Evolutionary conservation across 768 basidiomycete genomes (phyloP).

Genomic region (Phylloporus sp.): DNA sequence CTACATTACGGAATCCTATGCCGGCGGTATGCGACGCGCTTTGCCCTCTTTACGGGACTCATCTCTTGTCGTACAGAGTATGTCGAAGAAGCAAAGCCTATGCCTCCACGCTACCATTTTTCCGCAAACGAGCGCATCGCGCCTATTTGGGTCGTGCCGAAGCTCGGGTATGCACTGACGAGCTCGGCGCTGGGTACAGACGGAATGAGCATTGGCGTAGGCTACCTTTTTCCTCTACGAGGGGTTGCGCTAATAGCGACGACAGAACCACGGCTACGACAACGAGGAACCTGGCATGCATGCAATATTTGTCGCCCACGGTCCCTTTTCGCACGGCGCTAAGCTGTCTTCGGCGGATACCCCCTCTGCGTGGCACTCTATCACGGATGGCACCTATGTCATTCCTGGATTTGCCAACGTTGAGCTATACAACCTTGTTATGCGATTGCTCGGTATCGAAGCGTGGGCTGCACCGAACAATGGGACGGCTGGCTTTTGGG

Average conservation of each 20-base stretch:
- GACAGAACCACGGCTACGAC: conserved; percentile 89
- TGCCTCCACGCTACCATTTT: conserved; percentile 82
- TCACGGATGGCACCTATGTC: conserved; percentile 50
- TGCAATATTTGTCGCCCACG: conserved; percentile 89
- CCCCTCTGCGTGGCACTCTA: conserved; percentile 53
- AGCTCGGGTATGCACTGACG: conserved; percentile 75
- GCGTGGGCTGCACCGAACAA: conserved; percentile 57
- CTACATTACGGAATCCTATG: conserved; percentile 23
- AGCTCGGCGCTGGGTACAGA: conserved; percentile 53
- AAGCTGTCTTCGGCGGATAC: conserved; percentile 40
- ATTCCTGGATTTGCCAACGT: conserved; percentile 84
- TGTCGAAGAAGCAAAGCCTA: conserved; percentile 29
- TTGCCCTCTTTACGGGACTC: too few species aligned
- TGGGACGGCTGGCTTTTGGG: conserved; percentile 82
- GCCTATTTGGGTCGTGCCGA: conserved; percentile 80
- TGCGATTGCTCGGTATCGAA: conserved; percentile 66
- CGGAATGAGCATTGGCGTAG: conserved; percentile 71
- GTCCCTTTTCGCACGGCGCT: conserved; percentile 71
- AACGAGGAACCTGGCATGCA: conserved; percentile 74
- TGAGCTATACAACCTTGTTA: conserved; percentile 78
- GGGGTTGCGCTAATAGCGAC: not conserved
- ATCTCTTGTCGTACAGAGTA: conserved; percentile 1
- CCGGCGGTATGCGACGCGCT: conserved; percentile 11
- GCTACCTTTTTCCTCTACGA: conserved; percentile 24
- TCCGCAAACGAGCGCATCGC: conserved; percentile 71